Base-by-base conservation (phyloP, 345 rosid genomes). In the Gossypium stocksii region DNA sequence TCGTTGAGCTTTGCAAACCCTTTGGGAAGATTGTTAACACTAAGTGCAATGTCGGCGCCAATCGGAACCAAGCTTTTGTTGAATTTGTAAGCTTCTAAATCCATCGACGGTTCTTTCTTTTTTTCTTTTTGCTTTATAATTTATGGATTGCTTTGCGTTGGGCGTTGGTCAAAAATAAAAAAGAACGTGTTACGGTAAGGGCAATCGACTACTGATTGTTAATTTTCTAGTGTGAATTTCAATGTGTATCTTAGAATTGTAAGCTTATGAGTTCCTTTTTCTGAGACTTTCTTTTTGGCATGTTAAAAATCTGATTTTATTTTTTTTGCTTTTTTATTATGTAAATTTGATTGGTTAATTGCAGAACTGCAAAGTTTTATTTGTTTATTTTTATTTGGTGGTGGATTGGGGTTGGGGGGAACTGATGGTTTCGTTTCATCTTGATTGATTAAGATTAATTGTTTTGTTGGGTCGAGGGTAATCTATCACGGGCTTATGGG, bases 11-110 rank as follows among this genome's bases (percentile, higher is more conserved):
- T 51, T 90, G 97, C 79, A 88, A 83, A 77, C 97, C 98, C 66
- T 95, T 95, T 83, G 98, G 99, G 38, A 91, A 83, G 83, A 90
- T 92, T 86, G 90, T 95, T 70, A 95, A 95, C 81, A 95, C 98
- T 74, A 92, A 92, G 82, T 84, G 91, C 87, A 92, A 92, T 80
- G 98, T 95, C 53, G 99, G 97, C 76, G 96, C 97, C 80, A 95
- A 95, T 83, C 90, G 88, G 56, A 95, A 95, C 77, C 99, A 93
- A 85, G 98, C 98, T 58, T 95, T 95, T 70, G 98, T 95, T 43
- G 99, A 93, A 86, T 93, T 90, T 70, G 97, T 93, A 80, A 81
- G 89, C 53, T 58, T 2, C 22, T 19, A n/a, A 7, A 38, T 53
- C 60, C 27, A 38, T 41, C 20, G 13, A 20, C n/a, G 25, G 27